A percentile compares a stretch with the other conserved stretches of the same genome.
Conservation (phyloP, 2,329 filamentous ascomycete genomes). For the Lachnellula arida region DNA sequence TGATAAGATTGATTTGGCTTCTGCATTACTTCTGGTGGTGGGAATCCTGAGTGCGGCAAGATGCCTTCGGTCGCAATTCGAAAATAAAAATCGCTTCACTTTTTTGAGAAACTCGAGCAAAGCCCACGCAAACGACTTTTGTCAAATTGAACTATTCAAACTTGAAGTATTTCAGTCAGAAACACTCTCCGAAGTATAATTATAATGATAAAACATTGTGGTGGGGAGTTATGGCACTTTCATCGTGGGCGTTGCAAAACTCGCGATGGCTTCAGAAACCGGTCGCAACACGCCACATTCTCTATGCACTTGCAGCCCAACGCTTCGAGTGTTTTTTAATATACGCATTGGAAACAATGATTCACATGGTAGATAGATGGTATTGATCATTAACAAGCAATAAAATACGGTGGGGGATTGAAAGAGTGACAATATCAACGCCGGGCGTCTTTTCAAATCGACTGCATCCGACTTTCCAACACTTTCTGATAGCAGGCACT, state of each 20-base stretch:
- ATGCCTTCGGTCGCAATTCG: slow-evolving; percentile 8
- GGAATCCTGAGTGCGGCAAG: background rate
- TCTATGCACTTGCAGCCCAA: slow-evolving; percentile 7
- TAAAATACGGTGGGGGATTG: background rate
- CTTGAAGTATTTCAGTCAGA: slow-evolving; percentile 1
- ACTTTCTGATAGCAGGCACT: slow-evolving; percentile 11
- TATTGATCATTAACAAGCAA: background rate
- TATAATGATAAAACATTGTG: slow-evolving; percentile 12
- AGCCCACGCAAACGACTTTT: slow-evolving; percentile 4
- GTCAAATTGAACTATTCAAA: slow-evolving; percentile 1
- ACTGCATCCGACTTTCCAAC: slow-evolving; percentile 6
- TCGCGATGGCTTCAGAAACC: slow-evolving; percentile 24
- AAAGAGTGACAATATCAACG: background rate
- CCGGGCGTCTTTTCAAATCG: slow-evolving; percentile 2
- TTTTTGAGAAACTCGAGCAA: slow-evolving; percentile 9
- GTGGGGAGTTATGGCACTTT: slow-evolving; percentile 5
- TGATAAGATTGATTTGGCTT: background rate
- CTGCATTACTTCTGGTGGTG: background rate
- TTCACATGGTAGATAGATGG: background rate
- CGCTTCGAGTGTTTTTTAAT: background rate
- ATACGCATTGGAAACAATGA: background rate
- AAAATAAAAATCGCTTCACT: slow-evolving; percentile 7
- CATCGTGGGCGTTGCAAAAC: slow-evolving; percentile 8
- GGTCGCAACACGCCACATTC: slow-evolving; percentile 1
- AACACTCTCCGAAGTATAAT: background rate